Evolutionary conservation across 257 asterid genomes (phyloP).

Genomic region (Solanum habrochaites): DNA sequence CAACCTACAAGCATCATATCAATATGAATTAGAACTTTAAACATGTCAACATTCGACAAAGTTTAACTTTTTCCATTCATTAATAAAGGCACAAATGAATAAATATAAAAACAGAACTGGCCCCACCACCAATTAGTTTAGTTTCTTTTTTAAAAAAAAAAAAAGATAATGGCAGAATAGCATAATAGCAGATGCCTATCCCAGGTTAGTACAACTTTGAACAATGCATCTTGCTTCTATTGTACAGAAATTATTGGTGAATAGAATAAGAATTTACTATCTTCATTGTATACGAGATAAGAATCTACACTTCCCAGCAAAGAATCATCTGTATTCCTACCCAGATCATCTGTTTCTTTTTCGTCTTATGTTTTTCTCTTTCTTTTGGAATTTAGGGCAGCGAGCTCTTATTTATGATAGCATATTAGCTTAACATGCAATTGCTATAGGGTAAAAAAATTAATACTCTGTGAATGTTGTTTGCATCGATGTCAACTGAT

Average conservation of each 20-base stretch:
- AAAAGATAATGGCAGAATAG: neutral
- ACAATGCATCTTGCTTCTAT: neutral
- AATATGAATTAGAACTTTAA: neutral
- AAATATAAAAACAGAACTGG: neutral
- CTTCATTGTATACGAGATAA: neutral
- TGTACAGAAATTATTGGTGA: neutral
- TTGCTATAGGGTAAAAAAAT: neutral
- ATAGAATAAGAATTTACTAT: neutral
- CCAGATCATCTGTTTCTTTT: neutral
- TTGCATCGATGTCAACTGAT: neutral
- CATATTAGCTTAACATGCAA: neutral
- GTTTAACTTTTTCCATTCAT: neutral
- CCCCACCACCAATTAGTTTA: neutral
- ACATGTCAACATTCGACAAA: neutral
- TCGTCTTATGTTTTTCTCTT: neutral
- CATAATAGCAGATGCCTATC: neutral
- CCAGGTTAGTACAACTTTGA: neutral
- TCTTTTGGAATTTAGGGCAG: neutral
- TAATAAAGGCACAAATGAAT: neutral
- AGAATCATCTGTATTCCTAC: neutral
- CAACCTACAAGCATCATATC: constrained; percentile 42
- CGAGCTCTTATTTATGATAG: neutral
- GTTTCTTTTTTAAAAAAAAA: neutral
- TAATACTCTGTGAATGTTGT: neutral
- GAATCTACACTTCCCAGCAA: neutral